Evolutionary conservation across 352 stramenopile genomes (phyloP).

Genomic region (Phytophthora megakarya): DNA sequence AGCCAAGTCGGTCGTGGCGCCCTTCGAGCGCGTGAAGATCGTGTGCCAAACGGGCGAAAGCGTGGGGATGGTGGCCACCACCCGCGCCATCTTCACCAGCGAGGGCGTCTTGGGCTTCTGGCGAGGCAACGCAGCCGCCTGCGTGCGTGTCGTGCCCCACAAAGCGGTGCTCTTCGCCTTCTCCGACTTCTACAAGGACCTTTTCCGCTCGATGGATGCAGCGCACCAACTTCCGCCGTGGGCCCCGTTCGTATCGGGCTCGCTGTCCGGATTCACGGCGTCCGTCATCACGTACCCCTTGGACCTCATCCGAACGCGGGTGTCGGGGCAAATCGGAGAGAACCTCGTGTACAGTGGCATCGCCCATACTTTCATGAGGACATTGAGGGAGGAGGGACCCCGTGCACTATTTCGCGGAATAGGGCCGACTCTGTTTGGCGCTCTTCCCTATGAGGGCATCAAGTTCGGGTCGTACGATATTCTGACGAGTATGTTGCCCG

Average conservation of each 20-base stretch:
- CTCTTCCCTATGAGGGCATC: slow-evolving; percentile 82
- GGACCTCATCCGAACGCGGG: slow-evolving; percentile 81
- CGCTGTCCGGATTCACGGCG: slow-evolving; percentile 81
- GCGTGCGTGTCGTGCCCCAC: slow-evolving; percentile 79
- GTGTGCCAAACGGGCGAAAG: slow-evolving; percentile 80
- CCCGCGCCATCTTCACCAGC: slow-evolving; percentile 53
- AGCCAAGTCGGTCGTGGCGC: slow-evolving; percentile 81
- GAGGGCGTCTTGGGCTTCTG: slow-evolving; percentile 76
- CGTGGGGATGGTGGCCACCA: slow-evolving; percentile 76
- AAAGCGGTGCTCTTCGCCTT: slow-evolving; percentile 86
- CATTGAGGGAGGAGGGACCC: slow-evolving; percentile 70
- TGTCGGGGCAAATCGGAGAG: slow-evolving; percentile 74
- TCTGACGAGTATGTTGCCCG: slow-evolving; percentile 55
- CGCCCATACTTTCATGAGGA: slow-evolving; percentile 65
- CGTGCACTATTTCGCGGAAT: slow-evolving; percentile 73
- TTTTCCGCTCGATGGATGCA: slow-evolving; percentile 50
- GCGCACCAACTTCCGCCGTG: slow-evolving; percentile 46
- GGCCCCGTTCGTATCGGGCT: slow-evolving; percentile 71
- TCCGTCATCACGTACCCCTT: slow-evolving; percentile 88
- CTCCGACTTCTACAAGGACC: slow-evolving; percentile 88
- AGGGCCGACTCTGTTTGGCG: slow-evolving; percentile 68
- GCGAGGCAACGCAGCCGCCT: slow-evolving; percentile 76
- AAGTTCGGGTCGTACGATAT: slow-evolving; percentile 85
- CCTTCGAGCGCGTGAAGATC: slow-evolving; percentile 88
- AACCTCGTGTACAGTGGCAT: slow-evolving; percentile 79